Evolutionary conservation across 176 grass and related monocot species (phyloP), one percentile per base, ranked within the genome.

Genomic region (Raddia guianensis): DNA sequence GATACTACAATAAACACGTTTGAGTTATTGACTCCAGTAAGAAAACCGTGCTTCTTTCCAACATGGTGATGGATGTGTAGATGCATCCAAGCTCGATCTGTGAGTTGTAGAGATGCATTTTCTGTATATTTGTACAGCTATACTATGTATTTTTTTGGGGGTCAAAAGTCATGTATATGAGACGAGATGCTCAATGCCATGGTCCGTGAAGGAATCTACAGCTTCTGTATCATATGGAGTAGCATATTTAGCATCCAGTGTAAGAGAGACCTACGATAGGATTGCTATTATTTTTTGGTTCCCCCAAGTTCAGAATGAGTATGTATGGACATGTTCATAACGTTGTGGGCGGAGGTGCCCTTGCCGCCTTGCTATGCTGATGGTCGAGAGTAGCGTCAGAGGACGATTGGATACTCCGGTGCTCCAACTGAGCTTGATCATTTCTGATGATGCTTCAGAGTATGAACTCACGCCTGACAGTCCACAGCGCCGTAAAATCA

Each of bases 21-120:
- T 63, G 66, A 71, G 67, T 20, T 32, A 32, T 42, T 46, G 66
- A 46, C 37, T 62, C 48, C 74, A 35, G 9, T 14, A 40, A 40
- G 9, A 47, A 45, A 35, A 50, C 5, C 14, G 48, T 62, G 49
- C 55, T 15, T 27, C 5, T 56, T 32, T 54, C 5, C 46, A 34
- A 11, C 33, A 80, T 59, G 53, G 5, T 37, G 53, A 35, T 78
- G 75, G 62, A 15, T 63, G 74, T 67, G 61, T 76, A 44, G 50
- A 7, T 69, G 35, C 15, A 68, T 70, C 12, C 60, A 44, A 21
- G 37, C 34, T 62, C 7, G 20, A 55, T 1, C 66, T 40, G 37
- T 5, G 37, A 5, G 1, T 9, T 61, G 61, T 69, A 88, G 8
- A 46, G 34, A 51, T 32, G 63, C 46, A 19, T 53, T 16, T 3